Evolutionary conservation across 352 stramenopile species (phyloP).

Genomic region (Phytopythium montanum): DNA sequence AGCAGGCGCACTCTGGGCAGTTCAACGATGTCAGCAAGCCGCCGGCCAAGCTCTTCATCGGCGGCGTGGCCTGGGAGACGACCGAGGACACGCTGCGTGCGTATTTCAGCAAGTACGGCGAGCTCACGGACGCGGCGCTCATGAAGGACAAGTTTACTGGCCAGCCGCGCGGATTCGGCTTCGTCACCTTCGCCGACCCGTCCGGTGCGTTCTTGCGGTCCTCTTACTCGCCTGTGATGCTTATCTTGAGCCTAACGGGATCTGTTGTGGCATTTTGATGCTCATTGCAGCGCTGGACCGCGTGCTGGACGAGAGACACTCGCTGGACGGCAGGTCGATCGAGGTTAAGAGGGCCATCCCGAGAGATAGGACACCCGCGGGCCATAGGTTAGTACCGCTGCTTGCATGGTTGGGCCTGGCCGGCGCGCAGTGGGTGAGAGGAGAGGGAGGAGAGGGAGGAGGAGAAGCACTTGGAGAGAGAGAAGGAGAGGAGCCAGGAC

Average conservation of each 20-base stretch:
- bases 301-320: constrained; percentile 84
- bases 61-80: constrained; percentile 91
- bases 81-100: constrained; percentile 88
- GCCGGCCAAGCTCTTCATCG: constrained; percentile 90
- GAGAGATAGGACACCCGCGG: constrained; percentile 68
- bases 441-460: constrained; percentile 18
- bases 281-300: constrained; percentile 63
- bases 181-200: constrained; percentile 91
- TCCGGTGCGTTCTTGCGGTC: constrained; percentile 46
- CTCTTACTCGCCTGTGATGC: too few relatives aligned
- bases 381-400: constrained; percentile 77
- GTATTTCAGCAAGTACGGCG: constrained; percentile 89
- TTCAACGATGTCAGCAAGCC: constrained; percentile 20
- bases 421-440: constrained; percentile 15
- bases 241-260: background rate
- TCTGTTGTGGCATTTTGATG: background rate
- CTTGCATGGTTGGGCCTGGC: background rate
- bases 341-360: constrained; percentile 92
- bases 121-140: constrained; percentile 81
- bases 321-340: constrained; percentile 86
- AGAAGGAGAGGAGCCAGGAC: constrained; percentile 14
- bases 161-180: constrained; percentile 90
- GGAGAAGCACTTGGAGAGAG: constrained; percentile 17
- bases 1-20: constrained; percentile 32
- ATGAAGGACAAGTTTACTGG: constrained; percentile 94